Base-by-base conservation (phyloP, 192 early-diverging fungal species). In the Backusella circina region DNA sequence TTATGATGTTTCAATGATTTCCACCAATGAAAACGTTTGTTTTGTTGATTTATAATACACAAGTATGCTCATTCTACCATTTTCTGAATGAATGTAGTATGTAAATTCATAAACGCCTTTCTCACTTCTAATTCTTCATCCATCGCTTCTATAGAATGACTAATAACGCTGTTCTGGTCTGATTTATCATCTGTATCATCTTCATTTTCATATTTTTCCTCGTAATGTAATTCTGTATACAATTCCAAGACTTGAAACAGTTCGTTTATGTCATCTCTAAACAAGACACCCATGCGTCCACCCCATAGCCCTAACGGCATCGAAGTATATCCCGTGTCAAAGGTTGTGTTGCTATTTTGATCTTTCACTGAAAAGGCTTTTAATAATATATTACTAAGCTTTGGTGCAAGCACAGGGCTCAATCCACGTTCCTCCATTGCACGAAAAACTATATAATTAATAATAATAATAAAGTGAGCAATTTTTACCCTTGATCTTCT, bases 231-330 rank as follows among this genome's bases (percentile, higher is more conserved):
- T 9, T 30, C n/a, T 35, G 23, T 37, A 44, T n/a, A 37, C 12
- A 36, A 23, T 44, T 65, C 57, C 9, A 71, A 65, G 12, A 71
- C 41, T 44, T 77, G 37, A 38, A 72, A 65, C 7, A 77, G 26
- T 31, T 54, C 51, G 30, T 73, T 54, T 9, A 79, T 44, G 57
- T 79, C 78, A 31, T 79, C 78, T 13, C 73, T 41, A 51, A 74
- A 79, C 41, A 73, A 65, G 2, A 79, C 78, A 30, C 78, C 78
- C 12, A 79, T 28, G 10, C 73, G 64, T 36, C 78, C 78, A 26
- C 78, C 78, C 78, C 78, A 79, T 26, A 79, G 10, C 6, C 78
- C 78, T n/a, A 79, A 13, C 10, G 78, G 78, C 16, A 79, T 54
- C 4, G 78, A 79, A 1, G 31, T 74, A 41, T 79, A 79, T 0